Evolutionary conservation across 768 basidiomycete genomes (phyloP), one percentile per base, ranked within the genome.

Genomic region (Lactarius sp.): DNA sequence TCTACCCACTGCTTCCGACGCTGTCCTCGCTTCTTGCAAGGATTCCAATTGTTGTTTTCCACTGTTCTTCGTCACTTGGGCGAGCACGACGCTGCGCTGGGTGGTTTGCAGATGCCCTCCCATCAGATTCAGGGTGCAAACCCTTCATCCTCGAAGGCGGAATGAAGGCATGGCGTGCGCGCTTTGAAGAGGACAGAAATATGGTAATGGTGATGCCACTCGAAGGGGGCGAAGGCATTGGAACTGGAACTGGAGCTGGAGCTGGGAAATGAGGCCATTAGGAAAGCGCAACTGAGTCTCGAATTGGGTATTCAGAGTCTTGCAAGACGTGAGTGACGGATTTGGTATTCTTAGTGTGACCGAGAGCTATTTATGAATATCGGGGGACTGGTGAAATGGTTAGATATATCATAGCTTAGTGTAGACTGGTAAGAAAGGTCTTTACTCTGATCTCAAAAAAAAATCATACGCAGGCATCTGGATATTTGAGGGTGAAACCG

Each of bases 131-230:
- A 16, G 36, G 37, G 51, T 64, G 62, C 52, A 51, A 60, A 50
- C 64, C 69, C 20, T 46, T 70, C 27, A 62, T 70, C 33, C 65
- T 72, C 20, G 62, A 67, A 36, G 71, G 70, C 6, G 71, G 71
- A 8, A 68, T 70, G 27, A 68, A 66, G 51, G 71, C 63, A 18
- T 73, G 73, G 71, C 53, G 67, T 9, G 69, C 22, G 42, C 39
- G 62, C 36, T 71, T 66, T 52, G 69, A 59, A 14, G 66, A 61
- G 20, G 69, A 68, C 36, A 51, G 54, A 33, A 42, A 22, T n/a
- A 55, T 69, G 47, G 52, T 65, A 9, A 49, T 71, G 20, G 70
- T 64, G 18, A 90, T 96, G 27, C 92, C 94, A 10, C 27, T 8
- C 7, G 62, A 57, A 22, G 62, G 47, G 18, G 50, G 27, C 33